Evolutionary conservation across 2,329 filamentous ascomycete species (phyloP), one percentile per base, ranked within the genome.

Genomic region (Stachybotrys chartarum): DNA sequence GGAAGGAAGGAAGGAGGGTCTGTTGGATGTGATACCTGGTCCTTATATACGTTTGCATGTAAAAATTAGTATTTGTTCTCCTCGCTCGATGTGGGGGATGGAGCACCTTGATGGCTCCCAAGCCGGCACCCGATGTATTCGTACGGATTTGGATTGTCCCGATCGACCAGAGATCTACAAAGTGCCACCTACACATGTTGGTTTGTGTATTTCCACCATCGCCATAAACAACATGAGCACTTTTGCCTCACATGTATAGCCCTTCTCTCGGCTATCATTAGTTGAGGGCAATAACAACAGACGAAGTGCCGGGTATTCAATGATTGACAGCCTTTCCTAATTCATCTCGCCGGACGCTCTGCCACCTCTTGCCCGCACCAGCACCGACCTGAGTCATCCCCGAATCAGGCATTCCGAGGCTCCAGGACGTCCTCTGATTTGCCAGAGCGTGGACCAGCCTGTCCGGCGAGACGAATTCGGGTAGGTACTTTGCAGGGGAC

Each of bases 391-490:
- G 46, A 55, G 16, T 53, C 42, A 55, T 17, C 45, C 14, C 45
- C 45, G 45, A 47, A 47, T 17, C 45, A 24, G 45, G 45, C 45
- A 47, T 47, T n/a, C n/a, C 8, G 45, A 47, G 16, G 45, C 45
- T 24, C 45, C 45, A 17, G 16, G 16, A 8, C 45, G 45, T 6
- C 45, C 45, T n/a, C 45, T 47, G 45, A 47, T 47, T 47, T 47
- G 45, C 45, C 45, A 17, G 18, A 17, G 7, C 45, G 10, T 24
- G 16, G 11, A 24, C 17, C 44, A 31, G 32, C 31, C 14, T 6
- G 5, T 30, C 50, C 57, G 57, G 57, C 57, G 55, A 58, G 57
- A 57, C 57, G 56, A 45, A 55, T 57, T 35, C 16, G 54, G 48
- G 31, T 42, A 42, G 35, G 10, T 24, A 24, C 24, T 24, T 24